Evolutionary conservation across 2,329 filamentous ascomycete genomes (phyloP), one percentile per base, ranked within the genome.

Genomic region (Sclerotiophoma versabilis): DNA sequence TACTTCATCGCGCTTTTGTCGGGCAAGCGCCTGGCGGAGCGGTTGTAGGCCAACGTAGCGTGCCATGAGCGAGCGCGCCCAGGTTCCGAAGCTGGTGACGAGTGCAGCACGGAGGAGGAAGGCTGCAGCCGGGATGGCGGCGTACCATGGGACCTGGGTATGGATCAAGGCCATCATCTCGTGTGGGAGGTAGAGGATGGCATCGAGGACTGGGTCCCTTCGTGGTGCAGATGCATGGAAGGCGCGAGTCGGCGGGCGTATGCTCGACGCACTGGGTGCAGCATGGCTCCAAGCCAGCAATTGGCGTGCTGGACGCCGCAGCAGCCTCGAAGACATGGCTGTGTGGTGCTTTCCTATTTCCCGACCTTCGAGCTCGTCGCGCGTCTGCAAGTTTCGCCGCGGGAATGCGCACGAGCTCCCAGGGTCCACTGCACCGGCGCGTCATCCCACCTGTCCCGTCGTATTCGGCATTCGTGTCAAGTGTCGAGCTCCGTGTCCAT

Each of bases 121-220:
- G 3, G 84, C 84, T 4, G 82, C 77, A 47, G 84, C 69, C 4
- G 84, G 84, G 34, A 87, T 79, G 17, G 81, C 80, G 11, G 76
- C 74, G 7, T 73, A 80, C 84, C 84, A 87, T 49, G 83, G 77
- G 2, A 86, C 73, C 36, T 77, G 74, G 14, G 76, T 78, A 64
- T 86, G 82, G 74, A 92, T 62, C 22, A 74, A 62, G 49, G 80
- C 73, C 47, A 85, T 74, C 53, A 81, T 65, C 43, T 71, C 69
- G 58, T 82, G 78, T 2, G 81, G 77, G 25, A 75, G 63, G 36
- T 74, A 69, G 38, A 83, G 62, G 33, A 77, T 63, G 48, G 77
- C 69, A 56, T 80, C 76, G 58, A 82, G 61, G 52, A 78, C 72
- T 36, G 72, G 74, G 59, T 68, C 61, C 17, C 61, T 57, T 43